Evolutionary conservation across 2,329 filamentous ascomycete species (phyloP).

Genomic region (Phaeosphaeria sp.): DNA sequence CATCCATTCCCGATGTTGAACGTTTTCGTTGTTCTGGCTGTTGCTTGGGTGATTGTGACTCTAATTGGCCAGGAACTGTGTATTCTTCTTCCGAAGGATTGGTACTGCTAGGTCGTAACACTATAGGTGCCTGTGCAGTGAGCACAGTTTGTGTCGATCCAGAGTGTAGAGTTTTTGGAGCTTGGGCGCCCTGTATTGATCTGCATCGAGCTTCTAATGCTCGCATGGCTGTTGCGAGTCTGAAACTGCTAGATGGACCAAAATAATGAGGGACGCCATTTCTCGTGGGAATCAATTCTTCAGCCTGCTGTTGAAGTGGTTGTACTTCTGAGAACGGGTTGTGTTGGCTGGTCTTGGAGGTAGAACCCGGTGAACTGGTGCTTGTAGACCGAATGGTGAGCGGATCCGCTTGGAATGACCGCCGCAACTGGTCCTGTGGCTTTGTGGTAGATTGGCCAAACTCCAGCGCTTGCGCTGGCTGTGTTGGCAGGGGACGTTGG

Average conservation of each 20-base stretch:
- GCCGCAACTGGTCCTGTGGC: conserved; percentile 1
- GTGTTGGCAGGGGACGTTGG: conserved; percentile 6
- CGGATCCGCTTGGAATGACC: conserved; percentile 9
- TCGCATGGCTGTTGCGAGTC: conserved; percentile 30
- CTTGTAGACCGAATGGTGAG: conserved; percentile 12
- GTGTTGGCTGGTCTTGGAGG: conserved; percentile 15
- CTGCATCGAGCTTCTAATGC: conserved; percentile 30
- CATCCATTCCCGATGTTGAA: conserved; percentile 14
- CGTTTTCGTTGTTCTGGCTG: conserved; percentile 21
- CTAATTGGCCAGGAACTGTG: conserved; percentile 9
- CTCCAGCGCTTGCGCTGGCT: conserved; percentile 2
- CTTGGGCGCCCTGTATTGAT: conserved; percentile 16
- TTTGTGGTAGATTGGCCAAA: conserved; percentile 7
- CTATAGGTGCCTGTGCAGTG: conserved; percentile 2
- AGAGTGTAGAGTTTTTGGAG: conserved; percentile 11
- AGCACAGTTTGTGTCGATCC: neutral
- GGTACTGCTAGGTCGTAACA: conserved; percentile 18
- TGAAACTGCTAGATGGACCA: conserved; percentile 35
- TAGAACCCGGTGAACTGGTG: conserved; percentile 12
- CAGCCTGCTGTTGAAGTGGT: conserved; percentile 12
- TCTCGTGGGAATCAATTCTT: conserved; percentile 26
- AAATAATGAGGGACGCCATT: conserved; percentile 35
- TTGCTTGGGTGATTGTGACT: conserved; percentile 1
- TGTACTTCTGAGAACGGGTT: conserved; percentile 24
- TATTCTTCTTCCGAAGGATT: conserved; percentile 30